Conservation (phyloP, 2,329 filamentous ascomycete genomes). For the Fusarium coicis region DNA sequence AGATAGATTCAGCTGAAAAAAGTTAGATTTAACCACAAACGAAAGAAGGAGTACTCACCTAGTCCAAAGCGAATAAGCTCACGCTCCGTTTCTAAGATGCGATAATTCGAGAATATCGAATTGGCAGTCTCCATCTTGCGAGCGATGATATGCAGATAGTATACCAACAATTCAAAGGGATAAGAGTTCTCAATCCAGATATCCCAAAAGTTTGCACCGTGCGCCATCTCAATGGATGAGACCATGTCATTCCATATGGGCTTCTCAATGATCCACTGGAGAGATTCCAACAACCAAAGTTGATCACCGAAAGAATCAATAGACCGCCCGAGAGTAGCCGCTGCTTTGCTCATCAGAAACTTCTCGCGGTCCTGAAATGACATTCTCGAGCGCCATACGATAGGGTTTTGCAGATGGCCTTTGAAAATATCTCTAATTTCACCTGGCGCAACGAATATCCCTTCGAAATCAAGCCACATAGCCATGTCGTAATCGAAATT, state of each 20-base stretch:
- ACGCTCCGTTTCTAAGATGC: not conserved
- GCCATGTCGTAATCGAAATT: not conserved
- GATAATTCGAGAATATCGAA: not conserved
- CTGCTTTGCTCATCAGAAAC: not conserved
- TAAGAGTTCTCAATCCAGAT: not conserved
- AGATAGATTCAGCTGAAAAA: not conserved
- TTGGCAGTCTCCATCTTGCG: not conserved
- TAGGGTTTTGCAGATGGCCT: not conserved
- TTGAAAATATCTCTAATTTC: not conserved
- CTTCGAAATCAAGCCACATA: not conserved
- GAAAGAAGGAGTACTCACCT: accelerated
- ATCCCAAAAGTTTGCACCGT: not conserved
- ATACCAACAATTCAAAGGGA: not conserved
- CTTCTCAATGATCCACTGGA: not conserved
- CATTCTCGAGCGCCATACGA: not conserved
- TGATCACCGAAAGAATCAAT: not conserved
- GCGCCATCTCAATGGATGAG: not conserved
- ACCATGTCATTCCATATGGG: not conserved
- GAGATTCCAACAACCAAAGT: not conserved
- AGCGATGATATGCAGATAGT: not conserved
- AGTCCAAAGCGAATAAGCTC: not conserved
- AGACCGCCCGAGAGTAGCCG: not conserved
- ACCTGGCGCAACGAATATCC: accelerated
- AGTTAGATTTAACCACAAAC: accelerated
- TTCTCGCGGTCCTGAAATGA: not conserved